These are phyloP conservation scores for Cytospora piceae DNA, from an alignment of 2,329 filamentous ascomycete genomes.

Conservation along the genomic window DNA sequence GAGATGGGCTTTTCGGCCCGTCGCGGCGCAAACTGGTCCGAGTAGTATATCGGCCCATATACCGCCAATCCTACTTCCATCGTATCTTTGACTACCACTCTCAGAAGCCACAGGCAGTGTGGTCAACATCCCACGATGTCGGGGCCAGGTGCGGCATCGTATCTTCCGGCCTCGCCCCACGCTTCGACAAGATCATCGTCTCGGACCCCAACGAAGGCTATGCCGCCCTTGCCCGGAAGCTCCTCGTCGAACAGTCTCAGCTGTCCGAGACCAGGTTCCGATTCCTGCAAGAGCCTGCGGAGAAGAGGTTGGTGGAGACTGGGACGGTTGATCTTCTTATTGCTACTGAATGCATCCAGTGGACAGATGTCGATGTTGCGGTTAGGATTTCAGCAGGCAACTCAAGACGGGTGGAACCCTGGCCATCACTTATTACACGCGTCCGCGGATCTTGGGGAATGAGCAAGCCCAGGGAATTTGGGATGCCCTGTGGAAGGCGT, in stretches of 20 bases:
- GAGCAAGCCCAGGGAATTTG: conserved; percentile 27
- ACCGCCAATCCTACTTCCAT: conserved; percentile 31
- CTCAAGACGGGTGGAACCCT: conserved; percentile 34
- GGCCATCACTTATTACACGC: conserved; percentile 32
- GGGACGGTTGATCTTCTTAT: conserved; percentile 33
- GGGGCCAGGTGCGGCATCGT: conserved; percentile 32
- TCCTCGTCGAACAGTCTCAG: conserved; percentile 30
- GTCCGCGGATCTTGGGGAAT: conserved; percentile 24
- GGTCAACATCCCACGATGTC: conserved; percentile 31
- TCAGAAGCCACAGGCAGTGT: conserved; percentile 19
- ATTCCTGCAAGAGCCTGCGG: conserved; percentile 36
- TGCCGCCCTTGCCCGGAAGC: conserved; percentile 30
- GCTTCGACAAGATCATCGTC: conserved; percentile 33
- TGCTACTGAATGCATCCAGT: conserved; percentile 36
- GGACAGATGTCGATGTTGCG: conserved; percentile 30
- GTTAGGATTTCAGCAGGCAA: conserved; percentile 35
- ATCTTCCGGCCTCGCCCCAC: conserved; percentile 28
- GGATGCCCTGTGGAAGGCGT: conserved; percentile 22
- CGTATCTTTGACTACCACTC: conserved; percentile 32
- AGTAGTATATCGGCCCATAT: conserved; percentile 32
- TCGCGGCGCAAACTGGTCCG: conserved; percentile 30
- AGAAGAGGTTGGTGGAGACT: conserved; percentile 33
- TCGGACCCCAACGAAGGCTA: conserved; percentile 38
- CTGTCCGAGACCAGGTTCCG: conserved; percentile 32
- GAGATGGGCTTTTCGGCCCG: conserved; percentile 26